These are phyloP conservation scores for Ustilago sp. DNA, from an alignment of 1,284 basidiomycete species.

Conservation along the genomic window DNA sequence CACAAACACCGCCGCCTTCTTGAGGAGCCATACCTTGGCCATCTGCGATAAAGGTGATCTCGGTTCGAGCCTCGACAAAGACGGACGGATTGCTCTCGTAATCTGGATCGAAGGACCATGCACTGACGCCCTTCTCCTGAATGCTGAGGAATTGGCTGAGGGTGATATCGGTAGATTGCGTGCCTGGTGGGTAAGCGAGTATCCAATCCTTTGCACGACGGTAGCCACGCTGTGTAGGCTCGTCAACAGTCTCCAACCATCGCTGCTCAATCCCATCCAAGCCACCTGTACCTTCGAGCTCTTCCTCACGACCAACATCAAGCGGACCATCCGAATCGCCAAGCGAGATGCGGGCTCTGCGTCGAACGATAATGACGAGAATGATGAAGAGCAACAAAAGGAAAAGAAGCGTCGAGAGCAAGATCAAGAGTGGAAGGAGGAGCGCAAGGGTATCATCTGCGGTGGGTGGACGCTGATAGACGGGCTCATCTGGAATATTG, in stretches of 20 bases:
- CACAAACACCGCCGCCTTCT: slow-evolving; percentile 67
- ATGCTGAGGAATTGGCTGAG: slow-evolving; percentile 68
- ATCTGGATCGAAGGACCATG: slow-evolving; percentile 68
- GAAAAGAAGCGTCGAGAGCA: slow-evolving; percentile 90
- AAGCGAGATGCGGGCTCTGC: slow-evolving; percentile 72
- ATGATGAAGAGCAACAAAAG: slow-evolving; percentile 72
- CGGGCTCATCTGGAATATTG: slow-evolving; percentile 34
- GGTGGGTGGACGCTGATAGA: slow-evolving; percentile 44
- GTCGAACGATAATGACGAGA: slow-evolving; percentile 61
- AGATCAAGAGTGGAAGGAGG: slow-evolving; percentile 76
- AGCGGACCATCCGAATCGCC: slow-evolving; percentile 90
- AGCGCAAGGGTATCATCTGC: slow-evolving; percentile 58
- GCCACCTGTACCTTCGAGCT: slow-evolving; percentile 83
- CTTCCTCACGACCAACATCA: slow-evolving; percentile 84
- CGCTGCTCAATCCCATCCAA: slow-evolving; percentile 89
- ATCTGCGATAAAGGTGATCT: slow-evolving; percentile 68
- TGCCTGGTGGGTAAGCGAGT: slow-evolving; percentile 44
- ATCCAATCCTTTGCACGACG: slow-evolving; percentile 84
- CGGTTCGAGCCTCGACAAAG: slow-evolving; percentile 67
- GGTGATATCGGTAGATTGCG: slow-evolving; percentile 67
- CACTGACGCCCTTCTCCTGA: slow-evolving; percentile 69
- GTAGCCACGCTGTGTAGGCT: slow-evolving; percentile 79
- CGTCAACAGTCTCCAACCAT: slow-evolving; percentile 88
- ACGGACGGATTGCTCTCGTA: slow-evolving; percentile 68
- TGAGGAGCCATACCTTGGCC: slow-evolving; percentile 68